phyloP scores from a whole-genome alignment of 2,329 filamentous ascomycete species.

The Venturia asperata region DNA sequence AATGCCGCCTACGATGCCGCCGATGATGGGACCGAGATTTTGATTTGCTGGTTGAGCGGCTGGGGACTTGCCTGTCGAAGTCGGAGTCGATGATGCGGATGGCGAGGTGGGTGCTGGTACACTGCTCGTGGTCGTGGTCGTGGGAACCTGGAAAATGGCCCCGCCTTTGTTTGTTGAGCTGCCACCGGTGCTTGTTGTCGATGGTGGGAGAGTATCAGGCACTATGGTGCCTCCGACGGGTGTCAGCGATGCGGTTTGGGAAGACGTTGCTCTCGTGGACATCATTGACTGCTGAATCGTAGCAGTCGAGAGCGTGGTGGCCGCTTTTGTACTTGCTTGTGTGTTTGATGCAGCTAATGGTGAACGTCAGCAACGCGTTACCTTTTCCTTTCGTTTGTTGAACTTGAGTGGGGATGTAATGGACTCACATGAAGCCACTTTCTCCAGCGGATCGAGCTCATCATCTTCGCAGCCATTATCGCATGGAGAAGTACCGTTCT shows the following conservation, averaged over 20 bases:
- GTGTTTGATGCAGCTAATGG: not conserved
- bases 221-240: not conserved
- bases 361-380: not conserved
- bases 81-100: not conserved
- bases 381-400: not conserved
- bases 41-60: not conserved
- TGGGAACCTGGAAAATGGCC: not conserved
- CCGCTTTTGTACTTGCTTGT: not conserved
- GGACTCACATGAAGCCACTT: not conserved
- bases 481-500: not conserved
- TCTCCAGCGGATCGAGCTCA: not conserved
- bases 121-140: not conserved
- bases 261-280: not conserved
- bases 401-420: not conserved
- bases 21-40: not conserved
- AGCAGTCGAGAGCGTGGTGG: not conserved
- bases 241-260: not conserved
- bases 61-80: not conserved
- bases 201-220: not conserved
- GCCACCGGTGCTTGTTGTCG: not conserved
- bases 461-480: not conserved
- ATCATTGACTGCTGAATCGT: not conserved
- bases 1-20: not conserved
- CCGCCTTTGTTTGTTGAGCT: conserved; percentile 1
- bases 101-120: not conserved